Conservation (phyloP, 257 asterid genomes). For the Solanum habrochaites region DNA sequence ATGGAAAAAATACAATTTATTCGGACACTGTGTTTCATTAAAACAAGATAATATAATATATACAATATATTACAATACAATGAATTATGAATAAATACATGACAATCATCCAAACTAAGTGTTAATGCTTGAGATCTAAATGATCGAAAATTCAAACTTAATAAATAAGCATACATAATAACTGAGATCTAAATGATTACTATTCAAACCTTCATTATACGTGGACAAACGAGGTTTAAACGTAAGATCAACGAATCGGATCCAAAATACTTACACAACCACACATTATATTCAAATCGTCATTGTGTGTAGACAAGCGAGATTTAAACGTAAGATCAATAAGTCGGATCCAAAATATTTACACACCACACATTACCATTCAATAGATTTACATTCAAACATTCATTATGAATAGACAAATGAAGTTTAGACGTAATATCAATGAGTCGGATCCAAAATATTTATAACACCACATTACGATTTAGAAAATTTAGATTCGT, state of each 20-base stretch:
- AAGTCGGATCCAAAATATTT: neutral
- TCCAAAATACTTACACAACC: neutral
- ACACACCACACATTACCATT: neutral
- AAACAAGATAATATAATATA: too few species aligned
- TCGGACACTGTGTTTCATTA: too few species aligned
- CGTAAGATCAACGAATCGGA: neutral
- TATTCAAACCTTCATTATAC: neutral
- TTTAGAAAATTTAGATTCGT: neutral
- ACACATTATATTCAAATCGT: neutral
- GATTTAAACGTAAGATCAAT: neutral
- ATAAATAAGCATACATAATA: neutral
- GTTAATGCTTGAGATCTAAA: neutral
- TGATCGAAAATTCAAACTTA: neutral
- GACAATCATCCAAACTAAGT: neutral
- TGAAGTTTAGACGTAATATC: neutral
- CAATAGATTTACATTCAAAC: neutral
- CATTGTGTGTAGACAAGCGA: neutral
- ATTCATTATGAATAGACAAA: neutral
- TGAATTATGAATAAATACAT: neutral
- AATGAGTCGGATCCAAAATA: neutral
- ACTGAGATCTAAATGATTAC: neutral
- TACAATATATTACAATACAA: neutral
- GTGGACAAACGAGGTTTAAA: neutral
- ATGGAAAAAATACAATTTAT: too few species aligned
- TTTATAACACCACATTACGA: neutral